Evolutionary conservation across 257 asterid species (phyloP), one percentile per base, ranked within the genome.

Genomic region (Capsicum baccatum): DNA sequence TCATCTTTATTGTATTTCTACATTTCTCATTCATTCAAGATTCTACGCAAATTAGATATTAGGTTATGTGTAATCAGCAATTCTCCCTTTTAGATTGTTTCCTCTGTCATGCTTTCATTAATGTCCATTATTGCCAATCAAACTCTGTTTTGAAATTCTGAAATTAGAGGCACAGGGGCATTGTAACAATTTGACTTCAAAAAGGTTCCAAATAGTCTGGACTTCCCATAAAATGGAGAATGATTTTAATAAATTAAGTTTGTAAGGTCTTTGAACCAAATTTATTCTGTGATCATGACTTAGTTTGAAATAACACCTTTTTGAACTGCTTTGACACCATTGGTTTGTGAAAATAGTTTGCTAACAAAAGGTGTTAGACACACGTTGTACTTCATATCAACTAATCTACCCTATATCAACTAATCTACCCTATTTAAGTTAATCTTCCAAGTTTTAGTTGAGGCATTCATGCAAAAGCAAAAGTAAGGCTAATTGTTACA

Each of bases 91-190:
- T 33, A 21, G 21, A n/a, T 48, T 9, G 59, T 74, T 74, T 74
- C 81, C 81, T 50, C 47, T 74, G 62, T 60, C 62, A 52, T 74
- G 81, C 21, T 50, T 21, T 74, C 62, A 74, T 2, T 50, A 74
- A 52, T 74, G 62, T 74, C 44, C 62, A 50, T 16, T 74, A 0
- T 13, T 35, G 19, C 74, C 74, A 6, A 35, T 67, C 35, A 35
- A 67, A 35, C 48, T 35, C 48, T 67, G 47, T 50, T 74, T 50
- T 74, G 14, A 54, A 21, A 74, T 21, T 50, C 16, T 74, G 62
- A 52, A 50, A 74, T 50, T 33, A 26, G 47, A 50, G 81, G 21
- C 7, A 13, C 21, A 50, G 13, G 13, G 11, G 62, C 60, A 21
- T 74, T 54, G 42, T 14, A 74, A 55, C 62, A 74, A 21, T 74